Evolutionary conservation across 1,284 basidiomycete species (phyloP), one percentile per base, ranked within the genome.

Genomic region (Filobasidium uniguttulatum): DNA sequence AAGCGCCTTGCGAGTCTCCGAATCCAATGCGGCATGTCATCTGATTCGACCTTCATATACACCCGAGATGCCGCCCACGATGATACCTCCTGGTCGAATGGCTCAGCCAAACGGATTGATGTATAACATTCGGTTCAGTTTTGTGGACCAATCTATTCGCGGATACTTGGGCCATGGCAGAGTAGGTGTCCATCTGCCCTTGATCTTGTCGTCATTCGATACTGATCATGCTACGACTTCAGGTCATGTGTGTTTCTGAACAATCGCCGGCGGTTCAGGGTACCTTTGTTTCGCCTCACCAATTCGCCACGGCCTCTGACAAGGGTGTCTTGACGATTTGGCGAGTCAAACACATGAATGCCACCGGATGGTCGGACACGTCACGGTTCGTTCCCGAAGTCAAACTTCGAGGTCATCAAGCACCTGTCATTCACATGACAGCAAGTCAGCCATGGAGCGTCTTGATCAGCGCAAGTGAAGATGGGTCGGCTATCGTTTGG

Each of bases 401-500:
- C 54, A 79, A 85, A 43, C 77, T 91, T 71, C 77, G 84, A 5
- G 80, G 83, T 10, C 87, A 90, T 60, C 77, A 76, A 2, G 75
- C 77, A 17, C 71, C 75, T 23, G 78, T 94, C 6, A 65, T 75
- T 0, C 82, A 79, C 58, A 72, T 94, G 2, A 72, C 81, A 3
- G 81, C 83, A 0, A 93, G 85, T 14, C 73, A 82, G 29, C 70
- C 81, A 0, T 94, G 88, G 88, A 85, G 84, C 1, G 62, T 91
- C 19, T 77, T 81, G 14, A 78, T 93, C 40, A 91, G 84, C 54
- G 88, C 88, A 5, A 84, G 85, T 5, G 75, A 77, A 57, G 88
- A 94, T 59, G 83, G 85, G 1, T 85, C 80, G 52, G 87, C 83
- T 0, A 82, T 83, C 14, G 59, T 94, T 6, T 97, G 91, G 91